Base-by-base conservation (phyloP, 1,139 yeast genomes). In the Arxiozyma bovina region DNA sequence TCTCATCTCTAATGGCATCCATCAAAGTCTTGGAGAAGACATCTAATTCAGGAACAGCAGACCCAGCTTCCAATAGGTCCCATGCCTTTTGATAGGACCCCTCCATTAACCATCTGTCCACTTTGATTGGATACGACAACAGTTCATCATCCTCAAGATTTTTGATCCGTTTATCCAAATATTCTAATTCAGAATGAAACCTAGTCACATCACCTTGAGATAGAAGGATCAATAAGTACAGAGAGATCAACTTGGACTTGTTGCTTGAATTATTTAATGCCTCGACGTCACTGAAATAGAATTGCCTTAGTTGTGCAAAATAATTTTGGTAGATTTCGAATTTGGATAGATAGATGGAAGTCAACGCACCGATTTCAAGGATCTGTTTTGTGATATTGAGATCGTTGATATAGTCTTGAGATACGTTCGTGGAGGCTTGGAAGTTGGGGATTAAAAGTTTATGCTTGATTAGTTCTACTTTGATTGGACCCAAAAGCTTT, bases 21-120 rank as follows among this genome's bases (percentile, higher is more conserved):
- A 83, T 80, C 67, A 90, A 78, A 34, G 87, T 81, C 50, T 75
- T 79, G 54, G 80, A 79, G 68, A 85, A 85, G 52, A 82, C 78
- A 54, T 72, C 72, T 65, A 77, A 83, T 66, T 85, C 89, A 52
- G 77, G 74, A 58, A 74, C 69, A 49, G 70, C 70, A 41, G 66
- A 59, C 9, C 68, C 65, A 34, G 64, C 63, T 75, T 73, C 85
- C 53, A 77, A 80, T 54, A 88, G 79, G 63, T 83, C 85, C 87
- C 96, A 87, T 54, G 93, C 93, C 72, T 88, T 88, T 70, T 89
- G 94, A 71, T 91, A 93, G 60, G 93, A 87, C 49, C 99, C 99
- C 70, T 93, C 99, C 87, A 93, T 90, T 61, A 93, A 80, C 83
- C 95, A 88, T 62, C 89, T 85, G 70, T 93, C 99, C 62, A 93